Evolutionary conservation across 2,329 filamentous ascomycete species (phyloP), one percentile per base, ranked within the genome.

Genomic region (Xylariomycetidae sp.): DNA sequence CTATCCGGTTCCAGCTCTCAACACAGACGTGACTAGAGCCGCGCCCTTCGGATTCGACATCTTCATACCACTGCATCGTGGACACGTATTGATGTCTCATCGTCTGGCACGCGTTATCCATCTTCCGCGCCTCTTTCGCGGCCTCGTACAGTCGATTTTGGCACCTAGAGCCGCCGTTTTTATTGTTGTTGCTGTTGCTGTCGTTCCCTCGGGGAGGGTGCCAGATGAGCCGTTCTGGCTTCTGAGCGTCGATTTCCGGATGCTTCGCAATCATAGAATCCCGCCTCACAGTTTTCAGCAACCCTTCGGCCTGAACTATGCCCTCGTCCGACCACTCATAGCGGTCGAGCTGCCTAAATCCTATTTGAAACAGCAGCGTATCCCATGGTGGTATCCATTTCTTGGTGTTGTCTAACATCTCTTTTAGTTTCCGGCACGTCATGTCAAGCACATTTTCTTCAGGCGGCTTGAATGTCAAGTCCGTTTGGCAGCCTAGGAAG

Each of bases 31-130:
- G 72, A 32, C 67, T 65, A 34, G 61, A 73, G 1, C 62, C 66
- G 14, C 72, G 61, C 3, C 69, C 70, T 45, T 72, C 69, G 1
- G 50, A 48, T 16, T 58, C 44, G 41, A 73, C 68, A 23, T 66
- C 56, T 4, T 45, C 44, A 41, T 78, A 79, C 75, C 75, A 79
- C 4, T 66, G 54, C 38, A 58, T 38, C 2, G 74, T 78, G 7
- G 69, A 63, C 26, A 48, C 50, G 43, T 69, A 77, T 12, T 47
- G 48, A 44, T 64, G 74, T 16, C 30, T 8, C 48, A 69, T 62
- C 2, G 27, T 34, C 5, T 29, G 37, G 13, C 46, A 46, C 3
- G 36, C 26, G 5, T 39, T 31, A 13, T 53, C 37, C 8, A 31
- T 25, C 10, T 25, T 26, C n/a, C 49, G 34, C 11, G 49, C 40